phyloP scores from a whole-genome alignment of 495 filamentous ascomycete species.

The Neurospora sp. region DNA sequence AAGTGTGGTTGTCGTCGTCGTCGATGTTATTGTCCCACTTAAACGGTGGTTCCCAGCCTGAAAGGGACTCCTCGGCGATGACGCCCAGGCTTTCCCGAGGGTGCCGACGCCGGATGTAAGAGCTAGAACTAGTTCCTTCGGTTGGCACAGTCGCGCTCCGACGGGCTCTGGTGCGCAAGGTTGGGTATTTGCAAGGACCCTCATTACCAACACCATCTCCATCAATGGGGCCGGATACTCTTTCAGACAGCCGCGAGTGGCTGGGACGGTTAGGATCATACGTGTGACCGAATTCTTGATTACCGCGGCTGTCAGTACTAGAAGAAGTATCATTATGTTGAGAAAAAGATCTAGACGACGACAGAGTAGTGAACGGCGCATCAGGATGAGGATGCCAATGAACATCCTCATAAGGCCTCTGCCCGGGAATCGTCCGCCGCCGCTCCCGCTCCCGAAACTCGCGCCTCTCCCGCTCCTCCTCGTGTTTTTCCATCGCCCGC shows the following conservation, averaged over 20 bases:
- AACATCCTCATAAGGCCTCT: not conserved
- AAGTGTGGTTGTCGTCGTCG: not conserved
- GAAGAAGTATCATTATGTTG: not conserved
- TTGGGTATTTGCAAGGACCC: not conserved
- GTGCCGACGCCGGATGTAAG: not conserved
- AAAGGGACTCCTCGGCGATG: not conserved
- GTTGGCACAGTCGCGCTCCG: not conserved
- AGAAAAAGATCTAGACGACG: not conserved
- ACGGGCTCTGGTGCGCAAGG: not conserved
- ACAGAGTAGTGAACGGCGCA: not conserved
- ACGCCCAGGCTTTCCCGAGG: not conserved
- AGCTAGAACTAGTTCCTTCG: not conserved
- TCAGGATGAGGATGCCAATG: not conserved
- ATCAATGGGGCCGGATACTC: not conserved
- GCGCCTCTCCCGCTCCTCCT: not conserved
- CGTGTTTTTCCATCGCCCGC: not conserved
- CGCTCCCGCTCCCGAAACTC: not conserved
- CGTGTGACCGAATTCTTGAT: not conserved
- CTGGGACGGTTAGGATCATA: not conserved
- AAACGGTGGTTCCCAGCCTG: not conserved
- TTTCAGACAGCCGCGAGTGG: not conserved
- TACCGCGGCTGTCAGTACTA: not conserved
- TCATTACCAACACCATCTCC: not conserved
- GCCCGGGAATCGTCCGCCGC: not conserved
- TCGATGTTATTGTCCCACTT: not conserved